Evolutionary conservation across 1,139 yeast genomes (phyloP).

Genomic region (Geotrichum carabidarum): DNA sequence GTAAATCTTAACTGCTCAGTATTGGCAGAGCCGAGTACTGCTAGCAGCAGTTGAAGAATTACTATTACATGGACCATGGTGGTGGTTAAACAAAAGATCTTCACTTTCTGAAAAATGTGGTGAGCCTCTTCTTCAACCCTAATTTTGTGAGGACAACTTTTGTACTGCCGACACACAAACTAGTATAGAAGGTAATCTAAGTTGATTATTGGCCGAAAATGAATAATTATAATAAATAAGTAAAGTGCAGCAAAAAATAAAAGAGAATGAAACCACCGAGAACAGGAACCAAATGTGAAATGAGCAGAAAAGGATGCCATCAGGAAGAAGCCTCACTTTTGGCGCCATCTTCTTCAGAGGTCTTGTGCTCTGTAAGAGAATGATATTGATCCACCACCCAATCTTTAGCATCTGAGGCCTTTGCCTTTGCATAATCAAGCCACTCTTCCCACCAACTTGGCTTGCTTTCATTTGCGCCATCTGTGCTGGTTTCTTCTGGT

Average conservation of each 20-base stretch:
- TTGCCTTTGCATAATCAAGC: slow-evolving; percentile 22
- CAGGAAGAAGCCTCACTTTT: background rate
- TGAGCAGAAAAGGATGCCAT: background rate
- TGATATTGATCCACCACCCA: slow-evolving; percentile 16
- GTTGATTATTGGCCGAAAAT: too few relatives aligned
- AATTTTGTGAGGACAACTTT: too few relatives aligned
- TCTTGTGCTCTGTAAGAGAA: slow-evolving; percentile 5
- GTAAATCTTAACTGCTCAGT: slow-evolving; percentile 3
- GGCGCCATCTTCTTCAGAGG: background rate
- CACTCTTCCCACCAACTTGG: slow-evolving; percentile 11
- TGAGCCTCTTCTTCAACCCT: too few relatives aligned
- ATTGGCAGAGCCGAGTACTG: background rate
- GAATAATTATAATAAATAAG: background rate
- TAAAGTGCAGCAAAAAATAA: background rate
- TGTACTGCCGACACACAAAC: too few relatives aligned
- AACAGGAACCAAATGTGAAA: background rate
- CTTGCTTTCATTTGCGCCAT: background rate
- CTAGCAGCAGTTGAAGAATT: background rate
- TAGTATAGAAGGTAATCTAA: too few relatives aligned
- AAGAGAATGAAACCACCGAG: background rate
- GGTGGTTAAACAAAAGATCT: too few relatives aligned
- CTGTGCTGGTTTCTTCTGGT: background rate
- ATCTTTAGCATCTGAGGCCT: slow-evolving; percentile 13
- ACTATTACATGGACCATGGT: too few relatives aligned
- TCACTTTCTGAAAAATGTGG: too few relatives aligned